Conservation (phyloP, 176 grass and related monocot genomes). For the Cocos nucifera region DNA sequence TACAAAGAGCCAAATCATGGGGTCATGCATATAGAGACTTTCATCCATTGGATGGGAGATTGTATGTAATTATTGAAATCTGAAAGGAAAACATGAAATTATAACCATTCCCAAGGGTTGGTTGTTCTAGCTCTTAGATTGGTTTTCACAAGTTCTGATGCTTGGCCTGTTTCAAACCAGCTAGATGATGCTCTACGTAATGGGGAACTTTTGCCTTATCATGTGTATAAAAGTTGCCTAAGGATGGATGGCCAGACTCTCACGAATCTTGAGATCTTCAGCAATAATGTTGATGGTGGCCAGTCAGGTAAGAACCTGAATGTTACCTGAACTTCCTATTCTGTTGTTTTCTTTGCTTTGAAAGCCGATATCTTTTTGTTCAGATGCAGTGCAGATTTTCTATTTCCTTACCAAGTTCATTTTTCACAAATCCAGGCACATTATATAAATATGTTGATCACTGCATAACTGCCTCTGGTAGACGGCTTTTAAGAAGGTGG, state of each 20-base stretch:
- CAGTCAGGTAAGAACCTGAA: slow-evolving; percentile 39
- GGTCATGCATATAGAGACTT: neutral
- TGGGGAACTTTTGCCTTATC: slow-evolving; percentile 73
- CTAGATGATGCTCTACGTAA: slow-evolving; percentile 69
- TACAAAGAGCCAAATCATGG: neutral
- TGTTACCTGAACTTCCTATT: too few relatives aligned
- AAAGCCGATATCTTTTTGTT: slow-evolving; percentile 2
- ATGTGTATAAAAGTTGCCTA: slow-evolving; percentile 76
- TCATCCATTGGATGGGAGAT: neutral
- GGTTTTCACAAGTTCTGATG: neutral
- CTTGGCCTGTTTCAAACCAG: slow-evolving; percentile 35
- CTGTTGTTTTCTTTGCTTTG: slow-evolving; percentile 1
- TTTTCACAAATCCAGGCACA: slow-evolving; percentile 40
- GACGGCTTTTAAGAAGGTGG: slow-evolving; percentile 82
- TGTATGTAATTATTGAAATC: neutral
- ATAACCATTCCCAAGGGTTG: neutral
- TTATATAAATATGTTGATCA: slow-evolving; percentile 89
- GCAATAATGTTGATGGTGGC: slow-evolving; percentile 70
- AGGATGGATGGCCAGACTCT: slow-evolving; percentile 98
- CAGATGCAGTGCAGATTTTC: neutral
- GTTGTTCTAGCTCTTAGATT: neutral
- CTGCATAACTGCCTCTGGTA: slow-evolving; percentile 76
- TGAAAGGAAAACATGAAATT: too few relatives aligned
- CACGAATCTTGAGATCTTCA: slow-evolving; percentile 94
- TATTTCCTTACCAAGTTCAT: slow-evolving; percentile 7